phyloP scores from a whole-genome alignment of 2,329 filamentous ascomycete species.

The Colletotrichum sp. region DNA sequence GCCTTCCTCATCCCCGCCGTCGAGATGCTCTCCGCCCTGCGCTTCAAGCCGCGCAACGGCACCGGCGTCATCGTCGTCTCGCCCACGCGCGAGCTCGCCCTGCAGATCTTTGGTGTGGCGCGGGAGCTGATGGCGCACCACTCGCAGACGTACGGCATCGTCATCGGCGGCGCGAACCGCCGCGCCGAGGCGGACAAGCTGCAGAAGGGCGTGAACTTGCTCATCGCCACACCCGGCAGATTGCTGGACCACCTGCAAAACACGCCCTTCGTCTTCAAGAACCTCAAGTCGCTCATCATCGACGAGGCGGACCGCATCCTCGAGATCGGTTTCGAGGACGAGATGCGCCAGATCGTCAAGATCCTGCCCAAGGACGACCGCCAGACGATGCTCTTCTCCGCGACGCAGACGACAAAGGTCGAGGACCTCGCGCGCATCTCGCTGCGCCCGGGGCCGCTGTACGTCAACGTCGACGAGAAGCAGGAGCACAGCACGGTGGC shows the following conservation, averaged over 20 bases:
- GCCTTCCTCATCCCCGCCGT: constrained; percentile 94
- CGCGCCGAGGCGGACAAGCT: constrained; percentile 94
- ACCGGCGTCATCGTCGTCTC: constrained; percentile 93
- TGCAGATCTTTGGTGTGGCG: constrained; percentile 96
- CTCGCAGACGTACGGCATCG: constrained; percentile 93
- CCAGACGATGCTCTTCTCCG: constrained; percentile 98
- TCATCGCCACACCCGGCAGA: constrained; percentile 92
- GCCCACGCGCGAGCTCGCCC: constrained; percentile 89
- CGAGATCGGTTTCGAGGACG: constrained; percentile 97
- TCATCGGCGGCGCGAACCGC: constrained; percentile 93
- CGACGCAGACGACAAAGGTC: constrained; percentile 97
- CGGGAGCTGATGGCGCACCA: constrained; percentile 92
- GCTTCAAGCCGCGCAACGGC: constrained; percentile 94
- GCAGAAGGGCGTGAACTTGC: constrained; percentile 88
- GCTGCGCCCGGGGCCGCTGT: constrained; percentile 85
- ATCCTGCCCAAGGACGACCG: constrained; percentile 86
- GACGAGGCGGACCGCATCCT: constrained; percentile 97
- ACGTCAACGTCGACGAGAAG: constrained; percentile 94
- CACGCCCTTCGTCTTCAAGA: constrained; percentile 91
- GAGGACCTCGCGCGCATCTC: constrained; percentile 96
- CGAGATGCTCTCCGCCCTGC: constrained; percentile 87
- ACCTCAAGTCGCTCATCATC: constrained; percentile 89
- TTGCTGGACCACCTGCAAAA: constrained; percentile 94
- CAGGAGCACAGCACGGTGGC: constrained; percentile 92
- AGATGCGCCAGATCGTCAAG: constrained; percentile 96